Evolutionary conservation across 208 protist species (phyloP).

Genomic region (Leishmania mexicana): DNA sequence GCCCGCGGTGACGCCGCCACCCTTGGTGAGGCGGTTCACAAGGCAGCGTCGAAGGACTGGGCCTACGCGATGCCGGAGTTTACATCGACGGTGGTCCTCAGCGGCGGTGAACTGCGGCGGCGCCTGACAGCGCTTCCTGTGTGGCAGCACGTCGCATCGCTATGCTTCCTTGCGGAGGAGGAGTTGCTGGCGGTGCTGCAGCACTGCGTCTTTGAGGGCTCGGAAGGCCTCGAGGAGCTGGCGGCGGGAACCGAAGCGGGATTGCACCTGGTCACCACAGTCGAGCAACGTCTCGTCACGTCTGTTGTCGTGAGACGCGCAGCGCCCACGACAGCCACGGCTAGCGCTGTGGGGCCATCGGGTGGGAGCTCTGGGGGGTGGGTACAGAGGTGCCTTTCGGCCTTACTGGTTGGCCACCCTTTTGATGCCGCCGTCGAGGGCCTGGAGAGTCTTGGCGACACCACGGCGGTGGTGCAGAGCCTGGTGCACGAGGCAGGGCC

Average conservation of each 20-base stretch:
- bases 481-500: conserved; percentile 24
- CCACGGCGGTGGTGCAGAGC: conserved; percentile 21
- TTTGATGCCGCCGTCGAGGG: conserved; percentile 30
- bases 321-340: background rate
- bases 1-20: conserved; percentile 34
- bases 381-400: conserved; percentile 39
- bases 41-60: conserved; percentile 44
- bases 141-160: conserved; percentile 21
- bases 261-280: conserved; percentile 32
- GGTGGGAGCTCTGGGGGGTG: conserved; percentile 4
- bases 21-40: conserved; percentile 44
- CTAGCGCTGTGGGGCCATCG: background rate
- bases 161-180: conserved; percentile 9
- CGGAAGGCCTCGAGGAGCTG: conserved; percentile 8
- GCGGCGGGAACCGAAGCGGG: background rate
- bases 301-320: conserved; percentile 19
- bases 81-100: conserved; percentile 43
- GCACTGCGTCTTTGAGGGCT: conserved; percentile 15
- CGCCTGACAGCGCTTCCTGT: background rate
- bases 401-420: conserved; percentile 27
- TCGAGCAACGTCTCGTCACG: conserved; percentile 31
- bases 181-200: conserved; percentile 33
- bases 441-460: conserved; percentile 4
- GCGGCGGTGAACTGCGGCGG: conserved; percentile 4
- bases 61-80: conserved; percentile 74